Evolutionary conservation across 2,329 filamentous ascomycete genomes (phyloP).

Genomic region (Scedosporium apiospermum): DNA sequence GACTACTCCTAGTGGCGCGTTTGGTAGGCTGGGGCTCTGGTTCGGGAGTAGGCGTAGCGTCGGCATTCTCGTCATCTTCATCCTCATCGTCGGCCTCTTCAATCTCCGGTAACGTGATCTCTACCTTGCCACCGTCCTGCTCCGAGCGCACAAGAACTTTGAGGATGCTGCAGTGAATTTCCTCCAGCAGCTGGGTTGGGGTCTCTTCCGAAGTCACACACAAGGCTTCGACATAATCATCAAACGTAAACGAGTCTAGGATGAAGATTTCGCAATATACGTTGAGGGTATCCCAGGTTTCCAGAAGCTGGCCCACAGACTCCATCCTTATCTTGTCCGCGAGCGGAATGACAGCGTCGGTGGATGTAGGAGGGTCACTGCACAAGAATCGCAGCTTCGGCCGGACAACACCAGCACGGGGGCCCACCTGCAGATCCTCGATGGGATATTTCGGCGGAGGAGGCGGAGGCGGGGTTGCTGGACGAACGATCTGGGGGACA

Average conservation of each 20-base stretch:
- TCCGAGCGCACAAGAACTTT: slow-evolving; percentile 76
- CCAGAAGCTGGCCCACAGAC: slow-evolving; percentile 75
- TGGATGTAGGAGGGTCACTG: slow-evolving; percentile 46
- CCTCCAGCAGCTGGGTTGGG: slow-evolving; percentile 77
- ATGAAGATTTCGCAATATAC: slow-evolving; percentile 95
- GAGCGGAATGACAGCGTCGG: slow-evolving; percentile 23
- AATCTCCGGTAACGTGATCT: slow-evolving; percentile 68
- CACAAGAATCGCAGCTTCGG: slow-evolving; percentile 73
- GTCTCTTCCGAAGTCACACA: slow-evolving; percentile 62
- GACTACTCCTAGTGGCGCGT: slow-evolving; percentile 74
- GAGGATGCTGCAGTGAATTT: slow-evolving; percentile 84
- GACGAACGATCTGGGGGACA: slow-evolving; percentile 30
- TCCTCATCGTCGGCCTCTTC: slow-evolving; percentile 62
- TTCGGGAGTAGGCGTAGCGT: slow-evolving; percentile 55
- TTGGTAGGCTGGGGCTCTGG: slow-evolving; percentile 57
- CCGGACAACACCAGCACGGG: slow-evolving; percentile 55
- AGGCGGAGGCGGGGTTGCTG: slow-evolving; percentile 45
- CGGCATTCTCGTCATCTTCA: slow-evolving; percentile 46
- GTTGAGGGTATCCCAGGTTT: slow-evolving; percentile 94
- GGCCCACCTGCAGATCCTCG: slow-evolving; percentile 78
- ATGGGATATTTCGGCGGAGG: slow-evolving; percentile 88
- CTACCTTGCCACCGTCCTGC: slow-evolving; percentile 65
- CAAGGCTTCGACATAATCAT: slow-evolving; percentile 88
- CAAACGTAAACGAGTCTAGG: slow-evolving; percentile 94
- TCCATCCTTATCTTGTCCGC: slow-evolving; percentile 60